These are phyloP conservation scores for Brachypodium distachyon DNA, from an alignment of 202 grass and related monocot species.

Conservation along the genomic window DNA sequence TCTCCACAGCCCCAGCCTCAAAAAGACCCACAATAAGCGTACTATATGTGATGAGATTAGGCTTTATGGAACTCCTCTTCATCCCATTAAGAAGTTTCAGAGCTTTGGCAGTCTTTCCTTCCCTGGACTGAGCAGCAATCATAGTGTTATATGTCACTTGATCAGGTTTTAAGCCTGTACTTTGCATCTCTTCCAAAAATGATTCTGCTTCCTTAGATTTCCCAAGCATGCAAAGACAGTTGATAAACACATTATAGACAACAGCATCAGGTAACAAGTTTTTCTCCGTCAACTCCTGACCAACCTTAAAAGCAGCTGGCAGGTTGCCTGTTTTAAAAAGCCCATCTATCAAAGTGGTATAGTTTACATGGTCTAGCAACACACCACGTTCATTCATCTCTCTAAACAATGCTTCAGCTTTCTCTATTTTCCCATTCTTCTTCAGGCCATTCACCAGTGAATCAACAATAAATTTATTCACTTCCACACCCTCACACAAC, in stretches of 20 bases:
- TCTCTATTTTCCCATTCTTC: slow-evolving; percentile 56
- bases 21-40: slow-evolving; percentile 47
- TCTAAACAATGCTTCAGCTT: slow-evolving; percentile 52
- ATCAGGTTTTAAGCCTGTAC: slow-evolving; percentile 66
- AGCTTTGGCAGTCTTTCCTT: slow-evolving; percentile 52
- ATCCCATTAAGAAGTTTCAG: slow-evolving; percentile 51
- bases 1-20: slow-evolving; percentile 28
- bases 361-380: slow-evolving; percentile 60
- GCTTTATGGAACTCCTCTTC: slow-evolving; percentile 49
- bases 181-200: slow-evolving; percentile 65
- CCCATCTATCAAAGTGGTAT: slow-evolving; percentile 78
- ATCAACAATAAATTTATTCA: slow-evolving; percentile 66
- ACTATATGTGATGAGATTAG: slow-evolving; percentile 79
- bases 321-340: slow-evolving; percentile 66
- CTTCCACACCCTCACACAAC: slow-evolving; percentile 42
- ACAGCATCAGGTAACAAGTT: slow-evolving; percentile 58
- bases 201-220: slow-evolving; percentile 59
- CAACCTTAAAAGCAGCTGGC: slow-evolving; percentile 52
- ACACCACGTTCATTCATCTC: slow-evolving; percentile 51
- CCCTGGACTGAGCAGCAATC: slow-evolving; percentile 52
- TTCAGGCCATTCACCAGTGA: slow-evolving; percentile 66
- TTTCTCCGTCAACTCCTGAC: slow-evolving; percentile 65
- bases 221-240: slow-evolving; percentile 68
- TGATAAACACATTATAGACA: slow-evolving; percentile 96
- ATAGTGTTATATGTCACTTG: slow-evolving; percentile 80